phyloP scores from a whole-genome alignment of 139 green algal genomes.

The Pseudopediastrum boryanum region DNA sequence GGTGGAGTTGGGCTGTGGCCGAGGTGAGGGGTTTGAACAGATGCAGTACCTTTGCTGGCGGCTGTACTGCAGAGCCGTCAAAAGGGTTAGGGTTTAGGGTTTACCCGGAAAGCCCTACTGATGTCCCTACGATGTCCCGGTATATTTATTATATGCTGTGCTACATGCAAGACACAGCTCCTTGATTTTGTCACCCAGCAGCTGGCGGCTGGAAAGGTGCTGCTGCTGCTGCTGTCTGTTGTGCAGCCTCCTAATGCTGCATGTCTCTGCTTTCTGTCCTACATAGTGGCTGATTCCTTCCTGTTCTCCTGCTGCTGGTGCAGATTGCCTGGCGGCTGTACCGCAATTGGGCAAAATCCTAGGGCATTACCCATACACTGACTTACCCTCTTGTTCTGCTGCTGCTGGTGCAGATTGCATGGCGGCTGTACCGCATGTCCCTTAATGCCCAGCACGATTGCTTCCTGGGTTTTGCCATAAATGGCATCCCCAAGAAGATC shows the following conservation, averaged over 20 bases:
- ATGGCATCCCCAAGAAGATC: constrained; percentile 50
- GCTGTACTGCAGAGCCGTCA: too few species aligned
- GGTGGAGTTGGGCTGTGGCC: too few species aligned
- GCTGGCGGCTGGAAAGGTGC: too few species aligned
- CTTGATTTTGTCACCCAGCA: too few species aligned
- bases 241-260: neutral
- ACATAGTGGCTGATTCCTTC: neutral
- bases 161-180: too few species aligned
- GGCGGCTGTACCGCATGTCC: constrained; percentile 56
- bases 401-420: constrained; percentile 25
- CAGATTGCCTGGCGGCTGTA: constrained; percentile 51
- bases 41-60: too few species aligned
- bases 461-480: constrained; percentile 35
- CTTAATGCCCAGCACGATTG: constrained; percentile 39
- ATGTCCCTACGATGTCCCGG: too few species aligned
- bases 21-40: too few species aligned
- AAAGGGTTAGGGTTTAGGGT: too few species aligned
- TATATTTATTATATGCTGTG: too few species aligned
- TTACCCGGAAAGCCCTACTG: too few species aligned
- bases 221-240: neutral
- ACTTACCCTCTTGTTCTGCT: neutral
- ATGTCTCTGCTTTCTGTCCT: neutral
- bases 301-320: neutral
- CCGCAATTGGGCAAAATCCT: constrained; percentile 17
- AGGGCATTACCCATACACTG: neutral